These are phyloP conservation scores for Gracilaria gracilis DNA, from an alignment of 23 red algal species.

Conservation along the genomic window DNA sequence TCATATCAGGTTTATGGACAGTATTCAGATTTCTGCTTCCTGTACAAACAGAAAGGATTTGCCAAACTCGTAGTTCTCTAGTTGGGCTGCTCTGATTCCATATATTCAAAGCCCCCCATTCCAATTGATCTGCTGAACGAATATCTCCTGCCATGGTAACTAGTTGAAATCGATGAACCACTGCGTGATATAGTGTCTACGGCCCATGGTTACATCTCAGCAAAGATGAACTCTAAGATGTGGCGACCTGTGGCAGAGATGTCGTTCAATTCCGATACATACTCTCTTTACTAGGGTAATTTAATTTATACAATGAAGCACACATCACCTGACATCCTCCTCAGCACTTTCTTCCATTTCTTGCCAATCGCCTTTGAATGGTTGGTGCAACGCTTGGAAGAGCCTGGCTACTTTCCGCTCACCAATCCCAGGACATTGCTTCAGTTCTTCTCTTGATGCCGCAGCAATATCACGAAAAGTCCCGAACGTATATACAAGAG, in stretches of 20 bases:
- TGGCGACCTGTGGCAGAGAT: not conserved
- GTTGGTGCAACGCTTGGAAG: constrained; percentile 67
- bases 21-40: not conserved
- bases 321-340: constrained; percentile 2
- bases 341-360: constrained; percentile 26
- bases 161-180: not conserved
- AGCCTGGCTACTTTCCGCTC: constrained; percentile 71
- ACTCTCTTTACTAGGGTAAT: not conserved
- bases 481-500: constrained; percentile 79
- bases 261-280: too few species aligned
- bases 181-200: not conserved
- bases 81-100: too few species aligned
- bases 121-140: not conserved
- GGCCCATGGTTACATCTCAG: not conserved
- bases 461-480: constrained; percentile 53
- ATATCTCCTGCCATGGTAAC: not conserved
- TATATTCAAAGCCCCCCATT: too few species aligned
- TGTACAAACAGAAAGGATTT: not conserved
- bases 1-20: not conserved
- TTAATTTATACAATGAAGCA: not conserved
- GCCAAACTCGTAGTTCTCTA: not conserved
- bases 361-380: constrained; percentile 63
- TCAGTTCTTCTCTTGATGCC: constrained; percentile 56
- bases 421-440: constrained; percentile 72
- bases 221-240: not conserved